A percentile compares a stretch with the other conserved stretches of the same genome.
Conservation (phyloP, 257 asterid species). For the Salvia hispanica region DNA sequence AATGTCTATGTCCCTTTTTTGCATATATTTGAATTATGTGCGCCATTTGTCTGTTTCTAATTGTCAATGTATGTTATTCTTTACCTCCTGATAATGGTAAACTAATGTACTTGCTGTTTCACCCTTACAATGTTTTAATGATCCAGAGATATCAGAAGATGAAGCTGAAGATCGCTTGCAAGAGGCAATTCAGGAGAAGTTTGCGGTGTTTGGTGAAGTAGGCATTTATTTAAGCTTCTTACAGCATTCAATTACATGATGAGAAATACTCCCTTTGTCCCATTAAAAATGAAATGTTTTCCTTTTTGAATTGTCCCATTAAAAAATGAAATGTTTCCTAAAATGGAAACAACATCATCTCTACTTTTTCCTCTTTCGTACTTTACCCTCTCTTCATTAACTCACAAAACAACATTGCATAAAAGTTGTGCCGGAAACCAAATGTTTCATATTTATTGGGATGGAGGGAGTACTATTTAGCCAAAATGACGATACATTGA, state of each 20-base stretch:
- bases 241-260: constrained; percentile 15
- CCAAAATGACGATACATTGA: constrained; percentile 18
- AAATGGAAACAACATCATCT: too few relatives aligned
- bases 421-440: too few relatives aligned
- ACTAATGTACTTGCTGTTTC: neutral
- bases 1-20: constrained; percentile 14
- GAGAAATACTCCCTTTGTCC: neutral
- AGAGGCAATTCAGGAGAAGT: constrained; percentile 95
- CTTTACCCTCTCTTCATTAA: too few relatives aligned
- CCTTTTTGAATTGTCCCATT: too few relatives aligned
- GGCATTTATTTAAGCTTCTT: constrained; percentile 33
- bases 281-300: too few relatives aligned
- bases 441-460: too few relatives aligned
- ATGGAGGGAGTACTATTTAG: neutral
- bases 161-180: constrained; percentile 97
- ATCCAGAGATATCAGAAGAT: constrained; percentile 93
- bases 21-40: constrained; percentile 2
- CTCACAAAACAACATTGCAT: too few relatives aligned
- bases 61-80: constrained; percentile 18
- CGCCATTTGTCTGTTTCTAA: constrained; percentile 14
- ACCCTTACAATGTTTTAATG: constrained; percentile 29
- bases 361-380: too few relatives aligned
- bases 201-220: constrained; percentile 97
- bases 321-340: too few relatives aligned
- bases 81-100: constrained; percentile 10